Base-by-base conservation (phyloP, 2,329 filamentous ascomycete species). In the Alternaria sp. region DNA sequence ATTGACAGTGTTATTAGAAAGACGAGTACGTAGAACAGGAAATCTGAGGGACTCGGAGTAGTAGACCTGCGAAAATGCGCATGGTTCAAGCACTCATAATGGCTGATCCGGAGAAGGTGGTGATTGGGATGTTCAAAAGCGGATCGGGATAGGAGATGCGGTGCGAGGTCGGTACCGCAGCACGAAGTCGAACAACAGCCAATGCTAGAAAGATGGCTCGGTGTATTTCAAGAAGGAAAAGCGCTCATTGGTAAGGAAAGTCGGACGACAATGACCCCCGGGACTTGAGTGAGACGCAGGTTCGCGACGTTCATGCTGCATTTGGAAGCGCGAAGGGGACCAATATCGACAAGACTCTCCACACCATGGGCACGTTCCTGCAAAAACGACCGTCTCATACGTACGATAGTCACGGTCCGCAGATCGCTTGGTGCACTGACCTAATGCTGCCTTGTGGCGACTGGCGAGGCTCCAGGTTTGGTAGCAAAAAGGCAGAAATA, bases 361-460 rank as follows among this genome's bases (percentile, higher is more conserved):
- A 59, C 61, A 62, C 57, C 43, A 59, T 26, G 57, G 54, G 51
- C 59, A 59, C 59, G 52, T 65, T 54, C 64, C 68, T 72, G 69
- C 71, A 72, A 67, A 69, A 25, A 66, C 64, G 47, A 57, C 44
- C 66, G 54, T 64, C 64, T 57, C 59, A 59, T 62, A 65, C 70
- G 71, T 68, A 73, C 68, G 58, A 61, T 52, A 63, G 69, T 67
- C 66, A 64, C 70, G 68, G 70, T 57, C 57, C 62, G 60, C 64
- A 44, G 67, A 57, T 61, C 61, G 61, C 46, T 49, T 26, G 26
- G 54, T 47, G 61, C 55, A 57, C 60, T 21, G 58, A 60, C 57
- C 65, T 62, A 61, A 58, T 50, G 54, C 61, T 62, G 57, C 52
- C 50, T 54, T 21, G 47, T 49, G 46, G 17, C 25, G 59, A 66